Percentiles rank a stretch among this genome's conserved stretches.
Evolutionary conservation across 169 alveolate genomes (phyloP).

Genomic region (Plasmodium knowlesi): DNA sequence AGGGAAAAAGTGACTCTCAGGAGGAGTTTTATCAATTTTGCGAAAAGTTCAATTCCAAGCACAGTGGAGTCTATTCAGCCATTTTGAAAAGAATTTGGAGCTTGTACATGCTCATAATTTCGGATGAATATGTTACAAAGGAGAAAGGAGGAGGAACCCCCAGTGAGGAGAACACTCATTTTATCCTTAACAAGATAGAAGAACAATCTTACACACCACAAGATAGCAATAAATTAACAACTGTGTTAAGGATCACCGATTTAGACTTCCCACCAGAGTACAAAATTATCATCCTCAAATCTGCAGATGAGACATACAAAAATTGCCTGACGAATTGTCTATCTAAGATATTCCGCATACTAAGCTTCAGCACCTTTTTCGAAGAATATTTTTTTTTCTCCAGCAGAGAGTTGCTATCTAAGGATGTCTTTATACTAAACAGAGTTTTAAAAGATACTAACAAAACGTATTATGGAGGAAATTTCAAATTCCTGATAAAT

Average conservation of each 20-base stretch:
- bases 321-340: conserved; percentile 33
- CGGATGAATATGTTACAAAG: conserved; percentile 41
- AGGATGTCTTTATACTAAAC: conserved; percentile 59
- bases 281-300: conserved; percentile 18
- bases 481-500: conserved; percentile 64
- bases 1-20: conserved; percentile 29
- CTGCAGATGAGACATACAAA: conserved; percentile 12
- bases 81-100: conserved; percentile 51
- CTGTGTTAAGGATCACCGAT: conserved; percentile 20
- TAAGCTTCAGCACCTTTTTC: conserved; percentile 41
- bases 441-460: conserved; percentile 44
- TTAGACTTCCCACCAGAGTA: conserved; percentile 50
- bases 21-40: conserved; percentile 56
- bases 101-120: conserved; percentile 51
- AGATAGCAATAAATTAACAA: neutral
- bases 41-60: conserved; percentile 56
- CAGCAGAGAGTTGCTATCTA: conserved; percentile 24
- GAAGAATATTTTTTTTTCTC: conserved; percentile 68
- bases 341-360: conserved; percentile 17
- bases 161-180: neutral
- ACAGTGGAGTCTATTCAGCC: conserved; percentile 12
- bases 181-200: neutral
- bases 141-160: neutral
- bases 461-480: conserved; percentile 50
- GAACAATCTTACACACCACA: neutral